phyloP scores from a whole-genome alignment of 345 rosid species.

The Leavenworthia alabamica region DNA sequence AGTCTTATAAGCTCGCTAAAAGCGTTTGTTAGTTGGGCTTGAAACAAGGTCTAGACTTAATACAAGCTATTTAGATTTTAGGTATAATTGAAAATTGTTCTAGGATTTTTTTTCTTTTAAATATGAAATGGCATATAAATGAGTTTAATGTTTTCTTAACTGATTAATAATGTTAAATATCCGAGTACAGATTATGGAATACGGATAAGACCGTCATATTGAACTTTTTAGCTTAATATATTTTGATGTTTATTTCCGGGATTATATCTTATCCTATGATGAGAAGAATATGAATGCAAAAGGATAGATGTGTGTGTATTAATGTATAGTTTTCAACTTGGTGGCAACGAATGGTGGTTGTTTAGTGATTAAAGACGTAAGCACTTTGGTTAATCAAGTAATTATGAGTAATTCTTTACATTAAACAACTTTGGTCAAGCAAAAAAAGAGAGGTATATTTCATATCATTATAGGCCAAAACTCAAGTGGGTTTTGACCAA shows the following conservation, averaged over 20 bases:
- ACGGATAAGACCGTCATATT: not conserved
- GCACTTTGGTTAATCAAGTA: constrained; percentile 15
- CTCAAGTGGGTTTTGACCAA: constrained; percentile 31
- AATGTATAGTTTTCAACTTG: not conserved
- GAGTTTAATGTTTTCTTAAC: not conserved
- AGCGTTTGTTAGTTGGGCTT: not conserved
- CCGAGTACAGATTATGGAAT: not conserved
- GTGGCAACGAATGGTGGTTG: not conserved
- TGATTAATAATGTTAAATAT: not conserved
- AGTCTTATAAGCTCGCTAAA: not conserved
- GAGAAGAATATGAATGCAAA: not conserved
- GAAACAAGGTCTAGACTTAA: not conserved
- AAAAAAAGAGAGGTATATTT: not conserved
- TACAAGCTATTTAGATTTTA: not conserved
- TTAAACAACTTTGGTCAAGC: constrained; percentile 13
- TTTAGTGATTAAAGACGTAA: constrained; percentile 7
- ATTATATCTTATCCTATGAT: not conserved
- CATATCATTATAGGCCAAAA: constrained; percentile 19
- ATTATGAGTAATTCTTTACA: constrained; percentile 9
- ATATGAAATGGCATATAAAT: not conserved
- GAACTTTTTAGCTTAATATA: not conserved
- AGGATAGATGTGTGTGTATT: not conserved
- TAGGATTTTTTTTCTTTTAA: too few relatives aligned
- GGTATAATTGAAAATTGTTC: not conserved
- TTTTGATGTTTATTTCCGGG: not conserved